Evolutionary conservation across 2,329 filamentous ascomycete genomes (phyloP), one percentile per base, ranked within the genome.

Genomic region (Penicillium sp.): DNA sequence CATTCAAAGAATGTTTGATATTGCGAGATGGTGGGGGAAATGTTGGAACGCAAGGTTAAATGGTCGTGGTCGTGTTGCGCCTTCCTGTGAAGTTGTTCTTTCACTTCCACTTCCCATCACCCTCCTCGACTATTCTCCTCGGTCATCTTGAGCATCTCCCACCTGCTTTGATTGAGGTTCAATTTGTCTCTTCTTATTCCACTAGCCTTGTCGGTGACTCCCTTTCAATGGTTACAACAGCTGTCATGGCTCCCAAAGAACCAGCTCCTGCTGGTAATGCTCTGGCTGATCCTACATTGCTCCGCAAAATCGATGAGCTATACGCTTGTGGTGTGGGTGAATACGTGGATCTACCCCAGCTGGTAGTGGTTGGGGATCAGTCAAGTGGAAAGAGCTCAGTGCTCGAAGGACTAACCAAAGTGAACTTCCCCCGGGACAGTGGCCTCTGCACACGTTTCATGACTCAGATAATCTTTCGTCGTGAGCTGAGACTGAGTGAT

Each of bases 391-490:
- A 70, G 39, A 69, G 63, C 39, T 69, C 66, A 4, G 65, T 72
- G 1, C 55, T 73, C 4, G 69, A 70, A 49, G 69, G 64, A 1
- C 53, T 72, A 75, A 75, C 72, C 3, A 60, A 64, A 1, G 54
- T 77, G 1, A 68, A 68, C 1, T 76, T 78, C 51, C 77, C 76
- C 29, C 68, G 68, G 4, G 65, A 69, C 22, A 64, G 60, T 34
- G 71, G 70, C 0, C 59, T 77, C 3, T 79, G 76, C 44, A 79
- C 77, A 2, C 61, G 74, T 2, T 79, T 77, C 60, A 75, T 77
- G 0, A 80, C 77, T 0, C 73, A 80, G 53, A 80, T 81, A 42
- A 75, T 71, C 11, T 72, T 78, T 24, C 74, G 74, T 0, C 68
- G 73, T 8, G 58, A 62, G 14, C 31, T 9, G 9, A 55, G 14